phyloP scores from a whole-genome alignment of 2,329 filamentous ascomycete genomes.

The Botrytis galanthina region DNA sequence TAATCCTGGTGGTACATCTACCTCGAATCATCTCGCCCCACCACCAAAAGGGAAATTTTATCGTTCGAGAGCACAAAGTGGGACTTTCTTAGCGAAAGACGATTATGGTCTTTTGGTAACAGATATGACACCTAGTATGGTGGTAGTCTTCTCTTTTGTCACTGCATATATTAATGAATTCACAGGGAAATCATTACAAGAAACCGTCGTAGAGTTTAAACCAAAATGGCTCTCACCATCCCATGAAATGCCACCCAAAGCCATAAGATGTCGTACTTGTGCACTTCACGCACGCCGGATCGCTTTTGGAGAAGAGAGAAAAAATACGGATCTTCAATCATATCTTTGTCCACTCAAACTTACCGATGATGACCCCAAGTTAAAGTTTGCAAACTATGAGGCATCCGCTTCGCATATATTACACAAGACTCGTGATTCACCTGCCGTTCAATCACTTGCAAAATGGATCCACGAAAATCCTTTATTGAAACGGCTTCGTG shows the following conservation, averaged over 20 bases:
- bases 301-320: conserved; percentile 46
- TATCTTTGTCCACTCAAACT: conserved; percentile 64
- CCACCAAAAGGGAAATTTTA: conserved; percentile 10
- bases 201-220: conserved; percentile 68
- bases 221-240: conserved; percentile 82
- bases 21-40: conserved; percentile 12
- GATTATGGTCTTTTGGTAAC: conserved; percentile 70
- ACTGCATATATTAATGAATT: background rate
- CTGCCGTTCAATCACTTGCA: conserved; percentile 30
- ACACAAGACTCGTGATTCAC: conserved; percentile 22
- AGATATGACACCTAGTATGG: conserved; percentile 60
- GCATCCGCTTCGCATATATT: conserved; percentile 39
- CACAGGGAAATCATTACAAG: conserved; percentile 27
- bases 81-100: conserved; percentile 51
- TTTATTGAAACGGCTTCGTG: conserved; percentile 43
- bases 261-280: conserved; percentile 72
- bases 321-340: conserved; percentile 1
- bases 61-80: conserved; percentile 49
- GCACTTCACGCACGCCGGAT: conserved; percentile 43
- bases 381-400: conserved; percentile 39
- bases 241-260: conserved; percentile 61
- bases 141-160: background rate
- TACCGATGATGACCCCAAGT: conserved; percentile 49
- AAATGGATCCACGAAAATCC: conserved; percentile 40
- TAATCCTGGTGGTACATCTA: conserved; percentile 7